Conservation (phyloP, 805 yeast species). For the Brettanomyces bruxellensis region DNA sequence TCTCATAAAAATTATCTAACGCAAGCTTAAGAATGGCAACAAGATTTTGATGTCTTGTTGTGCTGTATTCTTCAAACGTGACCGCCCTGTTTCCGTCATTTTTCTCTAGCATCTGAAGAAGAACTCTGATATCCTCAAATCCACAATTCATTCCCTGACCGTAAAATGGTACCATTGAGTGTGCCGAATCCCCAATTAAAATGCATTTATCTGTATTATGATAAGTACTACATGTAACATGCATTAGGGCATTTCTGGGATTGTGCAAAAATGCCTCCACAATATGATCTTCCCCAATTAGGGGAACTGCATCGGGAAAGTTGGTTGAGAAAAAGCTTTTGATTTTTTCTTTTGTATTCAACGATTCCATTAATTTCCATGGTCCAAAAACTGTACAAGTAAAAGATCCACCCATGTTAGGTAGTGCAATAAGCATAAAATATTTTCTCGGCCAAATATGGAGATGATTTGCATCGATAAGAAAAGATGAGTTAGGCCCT, state of each 20-base stretch:
- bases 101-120: constrained; percentile 42
- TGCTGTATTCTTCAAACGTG: constrained; percentile 51
- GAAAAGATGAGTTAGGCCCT: constrained; percentile 32
- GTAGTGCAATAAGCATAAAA: constrained; percentile 83
- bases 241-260: constrained; percentile 75
- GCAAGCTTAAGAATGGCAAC: constrained; percentile 73
- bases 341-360: constrained; percentile 32
- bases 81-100: constrained; percentile 27
- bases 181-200: constrained; percentile 89
- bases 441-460: constrained; percentile 91
- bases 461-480: constrained; percentile 62
- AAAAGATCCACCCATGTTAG: constrained; percentile 79
- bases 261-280: constrained; percentile 41
- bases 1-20: constrained; percentile 72
- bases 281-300: constrained; percentile 50
- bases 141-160: constrained; percentile 98
- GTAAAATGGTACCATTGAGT: constrained; percentile 95
- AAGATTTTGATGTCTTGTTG: constrained; percentile 53
- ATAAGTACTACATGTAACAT: constrained; percentile 62
- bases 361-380: constrained; percentile 50
- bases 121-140: constrained; percentile 74
- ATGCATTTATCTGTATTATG: constrained; percentile 53
- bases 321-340: constrained; percentile 44
- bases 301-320: constrained; percentile 66
- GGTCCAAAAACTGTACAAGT: constrained; percentile 88